Base-by-base conservation (phyloP, 495 filamentous ascomycete species). In the Sphaerosporella brunnea region DNA sequence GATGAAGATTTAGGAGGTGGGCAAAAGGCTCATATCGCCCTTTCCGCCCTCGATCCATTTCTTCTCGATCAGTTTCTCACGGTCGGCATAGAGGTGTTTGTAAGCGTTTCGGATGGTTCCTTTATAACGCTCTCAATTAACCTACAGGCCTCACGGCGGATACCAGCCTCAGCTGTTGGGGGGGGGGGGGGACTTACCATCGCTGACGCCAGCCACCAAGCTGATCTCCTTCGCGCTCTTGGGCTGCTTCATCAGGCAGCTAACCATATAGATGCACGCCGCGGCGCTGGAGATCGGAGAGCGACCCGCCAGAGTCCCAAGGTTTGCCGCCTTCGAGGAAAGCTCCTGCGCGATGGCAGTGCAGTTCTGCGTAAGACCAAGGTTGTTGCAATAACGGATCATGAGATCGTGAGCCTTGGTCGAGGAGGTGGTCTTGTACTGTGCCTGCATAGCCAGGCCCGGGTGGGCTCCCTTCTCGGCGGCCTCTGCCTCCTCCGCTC, bases 201-300 rank as follows among this genome's bases (percentile, higher is more conserved):
- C 90, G 58, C 84, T 93, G 23, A 95, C 90, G 50, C 82, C 82
- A 3, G 80, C 81, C 15, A 90, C 78, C 1, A 51, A 48, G 0
- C 80, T 79, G 52, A 96, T 93, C 45, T 93, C 81, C 63, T 88
- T 90, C 34, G 87, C 77, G 4, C 73, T 69, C 60, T 80, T 81
- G n/a, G 73, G 64, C 32, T 83, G 69, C 38, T 79, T 82, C 72
- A 87, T 78, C 18, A 95, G 68, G 58, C 84, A 73, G 0, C 82
- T 84, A 5, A 84, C 78, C 75, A 94, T 87, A 68, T 90, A 96
- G 63, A 97, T 95, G 62, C 84, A 93, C 34, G 88, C 86, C 15
- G 85, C 88, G 2, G 90, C 90, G 39, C 87, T 81, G 4, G 90
- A 95, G 28, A 96, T 73, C 5, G 90, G 90, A 34, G 90, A 96